Conservation (phyloP, 305 asterid species). For the Caryopteris hybrid region DNA sequence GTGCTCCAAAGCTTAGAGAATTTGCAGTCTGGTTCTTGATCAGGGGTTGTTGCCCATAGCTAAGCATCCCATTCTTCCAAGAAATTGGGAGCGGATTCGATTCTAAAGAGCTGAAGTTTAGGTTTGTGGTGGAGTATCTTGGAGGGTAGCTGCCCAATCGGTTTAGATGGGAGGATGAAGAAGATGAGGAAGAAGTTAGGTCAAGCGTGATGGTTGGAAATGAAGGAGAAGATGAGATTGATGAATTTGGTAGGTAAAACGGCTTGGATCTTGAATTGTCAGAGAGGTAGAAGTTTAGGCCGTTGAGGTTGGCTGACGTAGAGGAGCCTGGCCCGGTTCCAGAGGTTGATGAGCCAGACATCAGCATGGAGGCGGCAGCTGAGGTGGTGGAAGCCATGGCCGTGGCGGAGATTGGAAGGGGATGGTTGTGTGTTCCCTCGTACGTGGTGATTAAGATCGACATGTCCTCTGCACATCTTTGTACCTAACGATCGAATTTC, state of each 20-base stretch:
- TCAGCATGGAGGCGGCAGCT: conserved; percentile 81
- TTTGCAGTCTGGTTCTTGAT: conserved; percentile 36
- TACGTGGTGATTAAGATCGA: conserved; percentile 80
- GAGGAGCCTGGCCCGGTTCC: conserved; percentile 34
- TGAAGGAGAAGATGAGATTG: conserved; percentile 51
- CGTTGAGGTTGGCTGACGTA: conserved; percentile 36
- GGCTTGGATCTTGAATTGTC: conserved; percentile 49
- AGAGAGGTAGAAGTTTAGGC: conserved; percentile 52
- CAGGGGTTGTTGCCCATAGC: conserved; percentile 37
- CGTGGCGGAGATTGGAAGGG: conserved; percentile 76
- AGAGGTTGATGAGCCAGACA: conserved; percentile 71
- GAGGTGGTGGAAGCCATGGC: conserved; percentile 96
- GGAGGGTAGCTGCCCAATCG: conserved; percentile 35
- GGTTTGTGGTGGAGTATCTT: conserved; percentile 61
- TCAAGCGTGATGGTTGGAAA: conserved; percentile 88
- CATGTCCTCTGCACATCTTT: conserved; percentile 79
- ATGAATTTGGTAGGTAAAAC: conserved; percentile 58
- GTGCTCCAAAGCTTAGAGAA: conserved; percentile 55
- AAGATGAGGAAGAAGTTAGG: conserved; percentile 54
- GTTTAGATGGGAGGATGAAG: conserved; percentile 33
- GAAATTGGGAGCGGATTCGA: conserved; percentile 60
- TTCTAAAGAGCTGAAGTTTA: conserved; percentile 69
- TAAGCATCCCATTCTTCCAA: conserved; percentile 52
- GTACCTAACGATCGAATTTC: conserved; percentile 40
- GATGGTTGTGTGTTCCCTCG: conserved; percentile 89